Evolutionary conservation across 2,329 filamentous ascomycete genomes (phyloP), one percentile per base, ranked within the genome.

Genomic region (Delphinella strobiligena): DNA sequence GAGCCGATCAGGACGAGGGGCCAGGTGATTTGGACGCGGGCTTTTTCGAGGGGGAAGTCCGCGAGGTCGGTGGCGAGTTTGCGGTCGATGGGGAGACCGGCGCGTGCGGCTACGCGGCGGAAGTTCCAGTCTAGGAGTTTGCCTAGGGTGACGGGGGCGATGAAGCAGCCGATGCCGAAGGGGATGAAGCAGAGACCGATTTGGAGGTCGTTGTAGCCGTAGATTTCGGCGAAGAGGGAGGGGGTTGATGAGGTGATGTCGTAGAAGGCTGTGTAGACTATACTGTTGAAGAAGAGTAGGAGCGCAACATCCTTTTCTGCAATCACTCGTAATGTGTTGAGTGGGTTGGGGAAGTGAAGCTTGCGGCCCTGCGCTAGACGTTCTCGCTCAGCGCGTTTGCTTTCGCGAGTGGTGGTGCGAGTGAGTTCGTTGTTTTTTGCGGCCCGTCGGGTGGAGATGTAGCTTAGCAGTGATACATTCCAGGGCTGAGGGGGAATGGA

Each of bases 81-180:
- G 42, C 65, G 69, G 45, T 74, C 72, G 46, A 85, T 71, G 2
- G 64, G 61, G 42, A 86, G 64, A 4, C 76, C 76, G 12, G 79
- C 62, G 22, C 69, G 67, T 36, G 63, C 67, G 1, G 82, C 81
- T 34, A 78, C 70, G 30, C 80, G 72, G 5, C 75, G 69, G 56
- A 83, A 93, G 55, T 87, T 87, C 67, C 74, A 78, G 56, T 85
- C 81, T 27, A 83, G 68, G 1, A 75, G 47, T 2, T 67, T 65
- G 4, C 83, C 80, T 24, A 55, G 59, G 12, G 62, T 52, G 17
- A 63, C 45, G 14, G 61, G 54, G 32, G 60, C 53, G 15, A 55
- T 36, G 24, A 63, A 47, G 31, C 55, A 52, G 4, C 64, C 64
- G 4, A 54, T 40, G 10, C 61, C 63, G 30, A 63, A 58, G 0